Percentiles rank a stretch among this genome's conserved stretches.
Conservation (phyloP, 495 filamentous ascomycete genomes). For the Penicillium turbatum region DNA sequence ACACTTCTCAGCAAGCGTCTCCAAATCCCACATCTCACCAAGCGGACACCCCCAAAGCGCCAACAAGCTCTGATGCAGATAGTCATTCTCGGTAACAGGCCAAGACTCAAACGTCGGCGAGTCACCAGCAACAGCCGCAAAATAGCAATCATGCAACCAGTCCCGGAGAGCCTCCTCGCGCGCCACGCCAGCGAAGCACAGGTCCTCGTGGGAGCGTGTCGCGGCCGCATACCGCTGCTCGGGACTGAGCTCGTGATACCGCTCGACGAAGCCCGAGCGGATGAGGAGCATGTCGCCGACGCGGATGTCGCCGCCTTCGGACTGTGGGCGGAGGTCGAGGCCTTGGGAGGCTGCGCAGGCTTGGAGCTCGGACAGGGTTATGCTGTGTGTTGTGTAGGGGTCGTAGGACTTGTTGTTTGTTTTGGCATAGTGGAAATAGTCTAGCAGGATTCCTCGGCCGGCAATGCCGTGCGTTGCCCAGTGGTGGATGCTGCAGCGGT, state of each 20-base stretch:
- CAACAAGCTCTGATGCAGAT: constrained; percentile 60
- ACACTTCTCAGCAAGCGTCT: constrained; percentile 45
- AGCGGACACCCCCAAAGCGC: constrained; percentile 60
- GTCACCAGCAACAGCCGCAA: constrained; percentile 59
- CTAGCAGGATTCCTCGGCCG: constrained; percentile 48
- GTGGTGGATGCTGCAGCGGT: constrained; percentile 47
- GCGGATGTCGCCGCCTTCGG: constrained; percentile 57
- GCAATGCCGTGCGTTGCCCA: constrained; percentile 46
- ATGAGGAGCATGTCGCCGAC: constrained; percentile 65
- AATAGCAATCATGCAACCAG: constrained; percentile 65
- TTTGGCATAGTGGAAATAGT: constrained; percentile 42
- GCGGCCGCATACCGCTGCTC: constrained; percentile 39
- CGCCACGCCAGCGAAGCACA: constrained; percentile 52
- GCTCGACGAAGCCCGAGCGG: constrained; percentile 60
- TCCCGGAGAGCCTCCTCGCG: constrained; percentile 56
- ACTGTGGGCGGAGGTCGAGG: constrained; percentile 37
- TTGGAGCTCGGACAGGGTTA: constrained; percentile 54
- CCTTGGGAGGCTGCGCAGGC: constrained; percentile 51
- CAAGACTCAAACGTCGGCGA: constrained; percentile 59
- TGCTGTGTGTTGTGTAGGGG: constrained; percentile 55
- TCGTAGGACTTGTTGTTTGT: constrained; percentile 46
- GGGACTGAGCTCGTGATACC: constrained; percentile 42
- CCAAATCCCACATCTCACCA: constrained; percentile 60
- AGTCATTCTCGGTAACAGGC: constrained; percentile 46
- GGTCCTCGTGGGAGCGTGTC: constrained; percentile 40